Conservation (phyloP, 192 early-diverging fungal genomes). For the Coemansia sp. region DNA sequence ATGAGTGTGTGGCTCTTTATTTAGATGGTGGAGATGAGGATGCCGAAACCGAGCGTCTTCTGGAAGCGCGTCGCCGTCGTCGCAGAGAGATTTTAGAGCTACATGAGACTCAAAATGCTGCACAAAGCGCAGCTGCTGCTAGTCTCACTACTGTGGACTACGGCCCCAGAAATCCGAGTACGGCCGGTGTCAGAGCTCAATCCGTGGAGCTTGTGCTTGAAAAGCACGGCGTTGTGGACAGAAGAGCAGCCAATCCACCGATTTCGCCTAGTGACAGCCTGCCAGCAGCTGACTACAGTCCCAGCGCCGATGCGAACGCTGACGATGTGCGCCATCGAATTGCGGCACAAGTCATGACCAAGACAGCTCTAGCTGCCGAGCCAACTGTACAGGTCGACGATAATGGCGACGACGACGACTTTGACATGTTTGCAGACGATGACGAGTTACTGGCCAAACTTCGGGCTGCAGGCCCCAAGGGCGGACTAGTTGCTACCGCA, state of each 20-base stretch:
- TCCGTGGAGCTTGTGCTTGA: conserved; percentile 20
- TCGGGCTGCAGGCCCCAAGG: conserved; percentile 15
- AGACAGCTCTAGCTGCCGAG: conserved; percentile 28
- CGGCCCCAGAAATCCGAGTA: not conserved
- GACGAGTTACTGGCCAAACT: conserved; percentile 31
- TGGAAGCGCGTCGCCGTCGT: conserved; percentile 81
- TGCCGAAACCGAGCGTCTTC: conserved; percentile 71
- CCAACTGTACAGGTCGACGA: conserved; percentile 26
- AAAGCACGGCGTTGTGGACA: conserved; percentile 24
- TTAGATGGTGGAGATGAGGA: conserved; percentile 51
- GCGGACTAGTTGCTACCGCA: conserved; percentile 2
- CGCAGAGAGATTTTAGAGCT: conserved; percentile 73
- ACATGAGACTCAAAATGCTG: conserved; percentile 54
- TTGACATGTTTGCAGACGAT: conserved; percentile 67
- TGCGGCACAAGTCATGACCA: conserved; percentile 35
- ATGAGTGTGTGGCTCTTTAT: not conserved
- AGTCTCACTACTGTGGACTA: not conserved
- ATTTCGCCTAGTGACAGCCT: conserved; percentile 20
- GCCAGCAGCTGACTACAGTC: conserved; percentile 78
- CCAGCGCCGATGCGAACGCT: conserved; percentile 65
- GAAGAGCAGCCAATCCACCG: conserved; percentile 7
- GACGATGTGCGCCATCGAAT: conserved; percentile 63
- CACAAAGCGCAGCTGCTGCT: conserved; percentile 27
- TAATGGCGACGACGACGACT: conserved; percentile 24
- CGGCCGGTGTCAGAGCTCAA: not conserved